Base-by-base conservation (phyloP, 2,329 filamentous ascomycete genomes). In the Chrysosporium queenslandicum region DNA sequence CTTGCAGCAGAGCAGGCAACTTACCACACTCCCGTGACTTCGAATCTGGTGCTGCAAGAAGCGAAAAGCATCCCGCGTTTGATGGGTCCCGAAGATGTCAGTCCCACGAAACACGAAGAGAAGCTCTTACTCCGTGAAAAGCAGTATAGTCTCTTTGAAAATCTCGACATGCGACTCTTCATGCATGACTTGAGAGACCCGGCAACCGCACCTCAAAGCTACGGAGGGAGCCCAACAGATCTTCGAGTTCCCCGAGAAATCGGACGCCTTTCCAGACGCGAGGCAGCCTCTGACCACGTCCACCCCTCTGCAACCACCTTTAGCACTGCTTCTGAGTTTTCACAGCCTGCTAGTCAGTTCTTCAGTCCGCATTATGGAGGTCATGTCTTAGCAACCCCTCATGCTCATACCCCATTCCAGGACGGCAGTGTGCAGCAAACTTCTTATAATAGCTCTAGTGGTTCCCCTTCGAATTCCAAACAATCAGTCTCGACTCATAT, bases 71-170 rank as follows among this genome's bases (percentile, higher is more conserved):
- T 52, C 18, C 48, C 51, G 5, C 55, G 46, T 21, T 16, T 55
- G 2, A 47, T 57, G 37, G 53, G 52, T 11, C 57, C 57, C 7
- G 53, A 58, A 23, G 55, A 54, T 50, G 21, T 57, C 9, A 58
- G 55, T 21, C 57, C 57, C 21, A 47, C 57, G 2, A 58, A 58
- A 34, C 57, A 58, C 9, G 57, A 58, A 34, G 53, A 57, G 32
- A 57, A 57, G 20, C 46, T 54, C 11, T n/a, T 50, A 3, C 21
- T 27, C 8, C 21, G 49, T 23, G 43, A 55, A 50, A 47, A 32
- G 27, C 48, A 41, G 14, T 21, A 5, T n/a, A 34, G 12, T 30
- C 36, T 39, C 39, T 9, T n/a, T 8, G 32, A 29, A 3, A 36
- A 52, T 41, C 7, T n/a, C 21, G 34, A 23, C 23, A 12, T 32